Conservation (phyloP, 345 rosid species). For the Luvunga scandens region DNA sequence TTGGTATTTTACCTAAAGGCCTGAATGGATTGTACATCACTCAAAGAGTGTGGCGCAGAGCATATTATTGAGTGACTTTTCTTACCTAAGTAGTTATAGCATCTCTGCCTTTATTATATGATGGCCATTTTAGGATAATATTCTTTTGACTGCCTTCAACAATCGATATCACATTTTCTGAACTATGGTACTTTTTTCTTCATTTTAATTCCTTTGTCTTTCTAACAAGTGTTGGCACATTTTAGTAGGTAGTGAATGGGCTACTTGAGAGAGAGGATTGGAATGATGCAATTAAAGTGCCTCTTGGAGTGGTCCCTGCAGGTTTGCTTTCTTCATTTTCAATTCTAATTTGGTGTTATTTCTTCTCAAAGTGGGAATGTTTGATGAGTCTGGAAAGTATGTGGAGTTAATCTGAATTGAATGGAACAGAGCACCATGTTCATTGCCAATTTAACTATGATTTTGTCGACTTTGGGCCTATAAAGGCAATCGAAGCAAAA, state of each 20-base stretch:
- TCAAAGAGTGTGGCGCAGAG: background rate
- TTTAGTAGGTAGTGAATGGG: slow-evolving; percentile 97
- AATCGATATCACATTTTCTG: background rate
- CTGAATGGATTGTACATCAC: background rate
- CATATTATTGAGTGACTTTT: background rate
- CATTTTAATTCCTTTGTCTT: slow-evolving; percentile 4
- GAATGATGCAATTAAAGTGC: slow-evolving; percentile 69
- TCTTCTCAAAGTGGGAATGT: background rate
- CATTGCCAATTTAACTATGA: background rate
- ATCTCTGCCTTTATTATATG: background rate
- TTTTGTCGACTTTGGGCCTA: background rate
- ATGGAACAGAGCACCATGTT: background rate
- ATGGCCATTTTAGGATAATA: background rate
- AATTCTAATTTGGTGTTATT: background rate
- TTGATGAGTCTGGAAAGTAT: background rate
- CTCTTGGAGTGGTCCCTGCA: slow-evolving; percentile 87
- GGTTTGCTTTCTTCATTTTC: slow-evolving; percentile 42
- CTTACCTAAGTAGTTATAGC: background rate
- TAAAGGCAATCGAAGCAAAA: background rate
- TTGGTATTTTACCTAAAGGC: background rate
- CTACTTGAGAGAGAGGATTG: slow-evolving; percentile 89
- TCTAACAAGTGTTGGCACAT: slow-evolving; percentile 27
- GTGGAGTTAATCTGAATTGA: background rate
- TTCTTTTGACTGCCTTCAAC: background rate
- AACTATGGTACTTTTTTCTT: background rate